Percentiles rank a stretch among this genome's conserved stretches.
Evolutionary conservation across 2,329 filamentous ascomycete species (phyloP).

Genomic region (Botrytis tulipae): DNA sequence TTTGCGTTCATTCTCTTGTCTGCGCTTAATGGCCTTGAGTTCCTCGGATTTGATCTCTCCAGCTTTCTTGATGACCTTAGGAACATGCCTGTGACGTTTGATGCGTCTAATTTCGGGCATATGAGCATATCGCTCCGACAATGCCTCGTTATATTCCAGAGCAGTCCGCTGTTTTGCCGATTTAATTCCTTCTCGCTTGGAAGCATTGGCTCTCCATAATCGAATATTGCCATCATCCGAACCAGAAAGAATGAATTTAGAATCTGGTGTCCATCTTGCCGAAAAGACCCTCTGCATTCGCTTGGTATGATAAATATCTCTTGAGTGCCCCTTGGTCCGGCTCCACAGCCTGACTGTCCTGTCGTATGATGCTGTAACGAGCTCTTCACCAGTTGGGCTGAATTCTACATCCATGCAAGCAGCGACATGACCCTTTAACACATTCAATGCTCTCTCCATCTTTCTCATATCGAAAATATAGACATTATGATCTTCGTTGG

Average conservation of each 20-base stretch:
- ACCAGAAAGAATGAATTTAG: constrained; percentile 84
- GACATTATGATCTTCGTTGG: constrained; percentile 73
- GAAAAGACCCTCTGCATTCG: constrained; percentile 95
- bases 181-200: constrained; percentile 79
- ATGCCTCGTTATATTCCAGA: constrained; percentile 84
- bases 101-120: constrained; percentile 97
- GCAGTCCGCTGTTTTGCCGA: constrained; percentile 80
- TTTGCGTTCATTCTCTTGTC: constrained; percentile 90
- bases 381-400: constrained; percentile 88
- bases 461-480: constrained; percentile 87
- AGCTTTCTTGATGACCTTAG: constrained; percentile 93
- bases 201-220: constrained; percentile 86
- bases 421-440: constrained; percentile 82
- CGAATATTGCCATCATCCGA: constrained; percentile 91
- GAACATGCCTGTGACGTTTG: constrained; percentile 84
- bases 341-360: constrained; percentile 85
- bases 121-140: constrained; percentile 81
- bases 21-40: constrained; percentile 79
- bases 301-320: constrained; percentile 96
- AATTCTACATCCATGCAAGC: constrained; percentile 98
- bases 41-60: constrained; percentile 92
- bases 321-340: constrained; percentile 74
- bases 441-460: constrained; percentile 81
- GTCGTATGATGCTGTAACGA: constrained; percentile 87
- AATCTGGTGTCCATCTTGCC: constrained; percentile 81